Evolutionary conservation across 306 rosid genomes (phyloP).

Genomic region (Canavalia ensiformis): DNA sequence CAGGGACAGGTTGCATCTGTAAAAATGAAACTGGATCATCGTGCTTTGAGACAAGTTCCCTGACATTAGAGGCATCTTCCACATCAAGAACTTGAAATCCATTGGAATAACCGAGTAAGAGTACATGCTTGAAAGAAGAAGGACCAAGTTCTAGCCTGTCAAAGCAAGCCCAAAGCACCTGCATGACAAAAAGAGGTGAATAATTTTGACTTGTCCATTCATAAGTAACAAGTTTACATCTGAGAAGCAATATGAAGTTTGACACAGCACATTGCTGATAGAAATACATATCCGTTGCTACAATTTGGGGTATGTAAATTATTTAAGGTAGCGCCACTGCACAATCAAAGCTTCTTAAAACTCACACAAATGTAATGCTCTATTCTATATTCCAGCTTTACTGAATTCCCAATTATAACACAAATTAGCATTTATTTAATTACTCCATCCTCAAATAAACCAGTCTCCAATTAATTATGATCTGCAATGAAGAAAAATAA

Average conservation of each 20-base stretch:
- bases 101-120: conserved; percentile 88
- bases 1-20: conserved; percentile 91
- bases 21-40: conserved; percentile 97
- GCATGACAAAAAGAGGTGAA: conserved; percentile 43
- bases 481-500: conserved; percentile 16
- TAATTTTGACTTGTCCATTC: conserved; percentile 1
- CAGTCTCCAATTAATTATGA: conserved; percentile 13
- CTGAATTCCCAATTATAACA: background rate
- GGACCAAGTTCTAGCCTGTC: conserved; percentile 78
- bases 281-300: conserved; percentile 34
- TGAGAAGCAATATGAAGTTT: conserved; percentile 7
- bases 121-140: conserved; percentile 70
- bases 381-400: conserved; percentile 28
- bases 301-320: conserved; percentile 18
- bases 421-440: conserved; percentile 13
- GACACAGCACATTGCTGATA: conserved; percentile 32
- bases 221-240: conserved; percentile 11
- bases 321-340: background rate
- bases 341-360: conserved; percentile 9
- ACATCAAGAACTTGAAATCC: conserved; percentile 96
- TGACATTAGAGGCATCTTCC: conserved; percentile 81
- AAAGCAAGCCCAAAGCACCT: conserved; percentile 95
- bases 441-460: conserved; percentile 33
- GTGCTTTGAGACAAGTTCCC: conserved; percentile 83
- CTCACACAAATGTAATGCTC: background rate